phyloP scores from a whole-genome alignment of 2,329 filamentous ascomycete genomes.

The Penicillium frequentans region DNA sequence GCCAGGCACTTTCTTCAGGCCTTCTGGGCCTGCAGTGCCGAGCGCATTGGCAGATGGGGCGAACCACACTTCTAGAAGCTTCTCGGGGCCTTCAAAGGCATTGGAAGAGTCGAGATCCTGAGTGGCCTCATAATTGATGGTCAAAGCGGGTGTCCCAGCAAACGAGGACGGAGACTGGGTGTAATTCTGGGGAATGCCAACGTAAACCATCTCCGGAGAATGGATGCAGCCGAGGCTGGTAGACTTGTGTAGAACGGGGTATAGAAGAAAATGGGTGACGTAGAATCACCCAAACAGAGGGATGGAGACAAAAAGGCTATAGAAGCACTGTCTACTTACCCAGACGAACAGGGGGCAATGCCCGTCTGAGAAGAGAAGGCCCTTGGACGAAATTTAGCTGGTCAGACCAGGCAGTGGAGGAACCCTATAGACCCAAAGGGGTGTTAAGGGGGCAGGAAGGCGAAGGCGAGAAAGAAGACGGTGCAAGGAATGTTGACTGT shows the following conservation, averaged over 20 bases:
- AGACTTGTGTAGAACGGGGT: conserved; percentile 10
- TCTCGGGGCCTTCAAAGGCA: conserved; percentile 97
- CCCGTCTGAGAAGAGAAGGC: conserved; percentile 96
- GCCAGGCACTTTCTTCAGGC: conserved; percentile 79
- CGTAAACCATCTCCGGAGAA: conserved; percentile 74
- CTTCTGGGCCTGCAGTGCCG: conserved; percentile 66
- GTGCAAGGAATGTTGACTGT: conserved; percentile 85
- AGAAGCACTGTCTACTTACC: conserved; percentile 95
- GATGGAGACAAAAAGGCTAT: conserved; percentile 38
- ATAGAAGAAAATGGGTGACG: conserved; percentile 18
- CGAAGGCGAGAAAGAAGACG: conserved; percentile 73
- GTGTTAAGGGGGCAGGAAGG: conserved; percentile 82
- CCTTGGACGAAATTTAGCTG: conserved; percentile 76
- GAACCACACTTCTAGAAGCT: conserved; percentile 98
- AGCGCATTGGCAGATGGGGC: conserved; percentile 72
- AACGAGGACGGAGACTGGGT: conserved; percentile 76
- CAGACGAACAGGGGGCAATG: conserved; percentile 88
- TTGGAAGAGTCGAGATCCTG: conserved; percentile 91
- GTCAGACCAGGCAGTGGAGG: conserved; percentile 71
- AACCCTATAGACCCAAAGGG: conserved; percentile 55
- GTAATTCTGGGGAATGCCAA: conserved; percentile 76
- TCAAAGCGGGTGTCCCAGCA: conserved; percentile 82
- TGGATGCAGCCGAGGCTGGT: conserved; percentile 22
- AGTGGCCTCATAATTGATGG: conserved; percentile 94
- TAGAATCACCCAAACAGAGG: conserved; percentile 17